Evolutionary conservation across 2,329 filamentous ascomycete species (phyloP).

Genomic region (Daldinia sp.): DNA sequence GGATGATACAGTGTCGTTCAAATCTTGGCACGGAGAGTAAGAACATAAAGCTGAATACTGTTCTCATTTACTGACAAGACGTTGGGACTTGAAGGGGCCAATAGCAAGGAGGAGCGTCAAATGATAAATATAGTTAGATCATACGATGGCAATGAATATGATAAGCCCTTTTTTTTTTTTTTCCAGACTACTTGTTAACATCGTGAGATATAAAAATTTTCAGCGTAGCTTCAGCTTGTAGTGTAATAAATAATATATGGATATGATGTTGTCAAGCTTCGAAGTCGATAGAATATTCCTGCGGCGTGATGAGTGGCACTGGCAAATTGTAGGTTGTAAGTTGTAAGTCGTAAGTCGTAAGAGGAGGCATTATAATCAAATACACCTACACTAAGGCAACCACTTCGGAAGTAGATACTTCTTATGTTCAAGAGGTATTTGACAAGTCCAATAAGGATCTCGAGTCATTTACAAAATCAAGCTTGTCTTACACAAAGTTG

Average conservation of each 20-base stretch:
- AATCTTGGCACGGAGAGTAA: conserved; percentile 19
- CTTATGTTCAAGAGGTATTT: conserved; percentile 21
- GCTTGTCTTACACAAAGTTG: conserved; percentile 3
- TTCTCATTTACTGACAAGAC: conserved; percentile 23
- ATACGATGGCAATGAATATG: conserved; percentile 34
- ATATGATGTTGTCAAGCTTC: conserved; percentile 2
- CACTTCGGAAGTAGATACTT: conserved; percentile 40
- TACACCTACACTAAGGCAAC: conserved; percentile 7
- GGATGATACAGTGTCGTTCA: conserved; percentile 28
- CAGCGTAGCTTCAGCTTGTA: not conserved
- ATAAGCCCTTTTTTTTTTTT: conserved; percentile 7
- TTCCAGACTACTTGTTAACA: conserved; percentile 11
- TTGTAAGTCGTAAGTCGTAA: conserved; percentile 8
- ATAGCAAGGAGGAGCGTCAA: conserved; percentile 13
- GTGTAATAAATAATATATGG: not conserved
- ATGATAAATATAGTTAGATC: conserved; percentile 25
- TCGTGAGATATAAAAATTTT: conserved; percentile 28
- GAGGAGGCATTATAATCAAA: conserved; percentile 9
- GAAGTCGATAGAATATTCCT: conserved; percentile 26
- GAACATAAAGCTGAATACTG: conserved; percentile 19
- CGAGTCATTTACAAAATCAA: conserved; percentile 17
- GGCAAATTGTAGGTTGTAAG: conserved; percentile 18
- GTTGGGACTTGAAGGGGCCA: conserved; percentile 14
- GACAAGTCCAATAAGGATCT: conserved; percentile 2
- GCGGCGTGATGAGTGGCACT: conserved; percentile 5